A percentile compares a stretch with the other conserved stretches of the same genome.
These are phyloP conservation scores for Coffea eugenioides DNA, from an alignment of 257 asterid species.

Conservation along the genomic window DNA sequence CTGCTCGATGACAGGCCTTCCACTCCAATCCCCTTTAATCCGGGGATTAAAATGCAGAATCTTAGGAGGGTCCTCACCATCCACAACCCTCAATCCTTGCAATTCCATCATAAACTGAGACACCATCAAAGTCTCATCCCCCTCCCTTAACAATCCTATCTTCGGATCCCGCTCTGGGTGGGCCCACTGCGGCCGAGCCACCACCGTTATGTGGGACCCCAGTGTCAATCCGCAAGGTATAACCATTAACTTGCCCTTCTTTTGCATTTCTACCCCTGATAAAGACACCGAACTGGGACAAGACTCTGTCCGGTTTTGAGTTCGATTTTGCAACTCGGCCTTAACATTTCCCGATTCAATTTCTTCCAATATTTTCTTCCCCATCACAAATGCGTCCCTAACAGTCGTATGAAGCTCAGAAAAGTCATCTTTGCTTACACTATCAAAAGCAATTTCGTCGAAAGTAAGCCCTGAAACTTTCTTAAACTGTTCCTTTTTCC, in stretches of 20 bases:
- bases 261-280: slow-evolving; percentile 41
- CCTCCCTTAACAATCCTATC: slow-evolving; percentile 36
- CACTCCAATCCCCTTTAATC: slow-evolving; percentile 94
- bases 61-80: slow-evolving; percentile 95
- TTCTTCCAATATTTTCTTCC: slow-evolving; percentile 63
- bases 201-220: slow-evolving; percentile 89
- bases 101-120: slow-evolving; percentile 87
- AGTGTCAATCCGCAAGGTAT: slow-evolving; percentile 86
- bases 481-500: slow-evolving; percentile 51
- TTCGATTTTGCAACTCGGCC: slow-evolving; percentile 37
- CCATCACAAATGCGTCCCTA: slow-evolving; percentile 73
- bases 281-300: slow-evolving; percentile 69
- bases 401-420: slow-evolving; percentile 65
- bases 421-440: slow-evolving; percentile 52
- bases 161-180: slow-evolving; percentile 44
- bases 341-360: slow-evolving; percentile 52
- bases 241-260: slow-evolving; percentile 54
- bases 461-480: slow-evolving; percentile 63
- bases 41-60: slow-evolving; percentile 90
- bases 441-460: slow-evolving; percentile 52
- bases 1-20: slow-evolving; percentile 72
- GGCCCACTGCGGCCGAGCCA: slow-evolving; percentile 67
- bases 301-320: slow-evolving; percentile 29
- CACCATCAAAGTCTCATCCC: slow-evolving; percentile 38
- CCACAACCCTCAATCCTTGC: slow-evolving; percentile 84